A percentile compares a stretch with the other conserved stretches of the same genome.
Conservation (phyloP, 2,329 filamentous ascomycete species). For the Ambrosiella xylebori region DNA sequence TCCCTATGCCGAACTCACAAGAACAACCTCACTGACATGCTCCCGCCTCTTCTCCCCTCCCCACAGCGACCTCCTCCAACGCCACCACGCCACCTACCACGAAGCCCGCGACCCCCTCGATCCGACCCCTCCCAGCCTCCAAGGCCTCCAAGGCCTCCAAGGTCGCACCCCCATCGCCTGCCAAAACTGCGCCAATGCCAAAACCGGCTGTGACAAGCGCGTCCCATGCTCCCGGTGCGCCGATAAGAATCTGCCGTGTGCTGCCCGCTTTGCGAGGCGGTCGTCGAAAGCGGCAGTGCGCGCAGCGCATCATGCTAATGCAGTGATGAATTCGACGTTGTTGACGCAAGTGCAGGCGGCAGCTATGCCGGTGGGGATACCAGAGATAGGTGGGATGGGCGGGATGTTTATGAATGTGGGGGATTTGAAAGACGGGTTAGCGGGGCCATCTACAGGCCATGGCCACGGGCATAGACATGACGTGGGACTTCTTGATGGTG, state of each 20-base stretch:
- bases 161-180: slow-evolving; percentile 25
- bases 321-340: slow-evolving; percentile 9
- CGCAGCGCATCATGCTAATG: slow-evolving; percentile 23
- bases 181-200: slow-evolving; percentile 23
- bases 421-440: slow-evolving; percentile 9
- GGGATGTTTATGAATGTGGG: slow-evolving; percentile 22
- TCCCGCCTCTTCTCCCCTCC: neutral
- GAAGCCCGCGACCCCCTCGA: slow-evolving; percentile 31
- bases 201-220: slow-evolving; percentile 24
- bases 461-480: neutral
- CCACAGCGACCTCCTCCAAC: slow-evolving; percentile 31
- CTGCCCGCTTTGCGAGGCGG: slow-evolving; percentile 32
- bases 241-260: slow-evolving; percentile 22
- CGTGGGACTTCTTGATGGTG: neutral
- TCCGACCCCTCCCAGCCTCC: slow-evolving; percentile 25
- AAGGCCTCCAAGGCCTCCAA: slow-evolving; percentile 25
- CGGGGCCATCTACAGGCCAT: neutral
- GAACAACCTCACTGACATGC: no score
- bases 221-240: slow-evolving; percentile 23
- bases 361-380: slow-evolving; percentile 17
- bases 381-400: slow-evolving; percentile 1
- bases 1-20: neutral
- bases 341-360: slow-evolving; percentile 3
- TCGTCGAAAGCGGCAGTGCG: slow-evolving; percentile 31
- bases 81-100: slow-evolving; percentile 35